Base-by-base conservation (phyloP, 106 monocot genomes). In the Apostasia shenzhenica region DNA sequence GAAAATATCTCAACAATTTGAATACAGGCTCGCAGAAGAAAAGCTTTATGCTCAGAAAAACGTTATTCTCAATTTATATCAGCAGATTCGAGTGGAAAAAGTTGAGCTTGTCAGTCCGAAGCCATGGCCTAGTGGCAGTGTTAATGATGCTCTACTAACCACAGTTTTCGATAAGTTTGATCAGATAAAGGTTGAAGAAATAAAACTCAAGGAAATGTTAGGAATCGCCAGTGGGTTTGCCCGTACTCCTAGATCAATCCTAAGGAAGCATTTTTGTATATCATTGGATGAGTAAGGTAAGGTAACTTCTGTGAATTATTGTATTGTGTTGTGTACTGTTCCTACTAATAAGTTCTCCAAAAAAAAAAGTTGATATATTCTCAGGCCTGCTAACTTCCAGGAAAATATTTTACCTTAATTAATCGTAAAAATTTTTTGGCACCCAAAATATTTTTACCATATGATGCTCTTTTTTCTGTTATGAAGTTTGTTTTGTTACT, bases 31-130 rank as follows among this genome's bases (percentile, higher is more conserved):
- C 38, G 82, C 81, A 26, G 85, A 89, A 41, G 55, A 82, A 59
- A 86, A 80, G 67, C 89, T 94, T 12, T 75, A 82, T 72, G 53
- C 75, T 4, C 86, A 94, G 26, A 94, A 83, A 55, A 82, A 90
- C 72, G 57, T 73, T 8, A 74, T 94, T 13, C 76, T 90, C 42
- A 69, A 68, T 52, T 63, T 94, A 9, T 86, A 94, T 57, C 75
- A 74, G 61, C 73, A 80, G 58, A 84, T 89, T 54, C 80, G 90
- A 10, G 55, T 10, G 8, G 82, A 84, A 60, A 74, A 84, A 54
- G 61, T 68, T 37, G 75, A 76, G 8, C 84, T 89, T 65, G 93
- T 55, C 4, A 69, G 45, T 47, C 82, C 71, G 12, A 26, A 37
- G 4, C 57, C 72, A 7, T 49, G 61, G 47, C 8, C 71, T 38